Base-by-base conservation (phyloP, 2,329 filamentous ascomycete genomes). In the Neoarthrinium moseri region DNA sequence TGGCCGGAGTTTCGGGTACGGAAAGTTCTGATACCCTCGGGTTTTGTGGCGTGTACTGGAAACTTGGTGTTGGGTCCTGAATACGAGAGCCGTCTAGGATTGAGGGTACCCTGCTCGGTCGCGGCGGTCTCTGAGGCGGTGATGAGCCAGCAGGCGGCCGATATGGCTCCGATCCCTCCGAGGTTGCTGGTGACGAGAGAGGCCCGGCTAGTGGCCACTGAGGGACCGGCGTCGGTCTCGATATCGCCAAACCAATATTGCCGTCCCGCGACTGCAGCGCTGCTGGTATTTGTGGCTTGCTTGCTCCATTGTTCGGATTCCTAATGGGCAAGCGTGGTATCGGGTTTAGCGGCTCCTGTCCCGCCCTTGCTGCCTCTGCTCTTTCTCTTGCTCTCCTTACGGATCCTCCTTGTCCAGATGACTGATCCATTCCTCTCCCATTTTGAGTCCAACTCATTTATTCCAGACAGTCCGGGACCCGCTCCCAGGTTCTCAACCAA, bases 91-190 rank as follows among this genome's bases (percentile, higher is more conserved):
- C 70, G 54, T 84, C 79, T 20, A 82, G 63, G 26, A 83, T 75
- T 1, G 80, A 83, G 8, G 80, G 79, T 2, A 83, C 78, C 49
- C 71, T 63, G 53, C 80, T 84, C 6, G 81, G 81, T 29, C 82
- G 73, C 10, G 78, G 78, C 8, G 81, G 82, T 51, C 81, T 71
- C 57, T 75, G 77, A 17, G 81, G 81, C 20, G 78, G 72, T 27
- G 73, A 72, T 49, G 70, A 68, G 36, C 73, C 73, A n/a, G 72
- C 65, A 13, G 77, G 74, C 43, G 77, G 73, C 55, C 71, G 70
- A 51, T 80, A 81, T 17, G 71, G 66, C 43, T 71, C 67, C 15
- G 59, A 54, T n/a, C 44, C 48, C 17, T 59, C 60, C 33, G 34
- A 43, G 30, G 54, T 49, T 18, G 51, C 40, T 4, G 59, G 54